Conservation (phyloP, 2,329 filamentous ascomycete genomes). For the Penicillium crustosum region DNA sequence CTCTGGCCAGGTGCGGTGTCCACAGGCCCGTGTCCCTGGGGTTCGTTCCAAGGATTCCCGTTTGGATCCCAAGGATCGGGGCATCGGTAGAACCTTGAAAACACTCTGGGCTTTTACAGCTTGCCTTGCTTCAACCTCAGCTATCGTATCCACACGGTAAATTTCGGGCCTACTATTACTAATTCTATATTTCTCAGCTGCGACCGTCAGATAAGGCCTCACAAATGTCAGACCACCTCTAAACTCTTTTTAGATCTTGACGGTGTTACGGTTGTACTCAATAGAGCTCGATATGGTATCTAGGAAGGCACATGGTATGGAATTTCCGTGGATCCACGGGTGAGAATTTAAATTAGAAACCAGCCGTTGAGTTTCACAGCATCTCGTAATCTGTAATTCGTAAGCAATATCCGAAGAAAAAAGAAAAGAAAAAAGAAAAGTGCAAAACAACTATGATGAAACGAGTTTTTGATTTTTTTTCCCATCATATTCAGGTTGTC, state of each 20-base stretch:
- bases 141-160: neutral
- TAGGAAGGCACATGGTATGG: neutral
- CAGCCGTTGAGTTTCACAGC: constrained; percentile 8
- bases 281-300: neutral
- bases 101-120: neutral
- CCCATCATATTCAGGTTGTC: neutral
- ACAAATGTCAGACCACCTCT: neutral
- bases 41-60: neutral
- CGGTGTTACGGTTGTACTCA: constrained; percentile 1
- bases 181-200: constrained; percentile 1
- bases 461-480: neutral
- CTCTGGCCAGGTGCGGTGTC: neutral
- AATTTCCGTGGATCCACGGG: neutral
- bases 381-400: constrained; percentile 2
- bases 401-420: neutral
- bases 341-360: constrained; percentile 7
- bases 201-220: constrained; percentile 4
- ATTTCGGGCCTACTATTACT: neutral
- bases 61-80: neutral
- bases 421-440: neutral
- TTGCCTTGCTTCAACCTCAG: neutral
- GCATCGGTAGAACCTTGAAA: neutral
- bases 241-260: neutral
- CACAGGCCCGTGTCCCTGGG: neutral
- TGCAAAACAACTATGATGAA: neutral